Conservation (phyloP, 2,329 filamentous ascomycete genomes). For the Lojkania enalia region DNA sequence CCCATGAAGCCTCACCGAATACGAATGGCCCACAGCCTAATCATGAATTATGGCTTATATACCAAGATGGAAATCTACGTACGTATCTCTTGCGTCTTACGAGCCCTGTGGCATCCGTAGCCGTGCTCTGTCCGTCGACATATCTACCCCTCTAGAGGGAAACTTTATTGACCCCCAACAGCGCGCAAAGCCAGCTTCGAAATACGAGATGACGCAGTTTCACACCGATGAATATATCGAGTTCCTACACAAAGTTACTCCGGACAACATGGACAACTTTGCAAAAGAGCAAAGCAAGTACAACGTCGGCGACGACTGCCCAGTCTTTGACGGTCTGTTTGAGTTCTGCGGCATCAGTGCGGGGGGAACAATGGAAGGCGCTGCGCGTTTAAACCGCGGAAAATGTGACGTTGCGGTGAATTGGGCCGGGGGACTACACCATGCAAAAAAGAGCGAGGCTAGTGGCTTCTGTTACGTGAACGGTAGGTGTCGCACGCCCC, state of each 20-base stretch:
- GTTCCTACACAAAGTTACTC: constrained; percentile 83
- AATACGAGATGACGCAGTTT: constrained; percentile 73
- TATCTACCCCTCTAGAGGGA: no score
- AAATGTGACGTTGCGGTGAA: constrained; percentile 69
- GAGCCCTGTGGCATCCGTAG: no score
- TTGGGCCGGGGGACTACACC: constrained; percentile 55
- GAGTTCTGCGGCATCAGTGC: constrained; percentile 73
- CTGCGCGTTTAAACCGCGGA: constrained; percentile 66
- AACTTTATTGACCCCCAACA: constrained; percentile 28
- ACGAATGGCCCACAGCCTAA: constrained; percentile 65
- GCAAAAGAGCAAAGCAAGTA: constrained; percentile 83
- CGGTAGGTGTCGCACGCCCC: constrained; percentile 27
- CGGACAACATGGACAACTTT: constrained; percentile 97
- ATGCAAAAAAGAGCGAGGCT: constrained; percentile 54
- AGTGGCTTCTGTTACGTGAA: constrained; percentile 55
- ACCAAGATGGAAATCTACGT: constrained; percentile 74
- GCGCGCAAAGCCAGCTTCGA: constrained; percentile 58
- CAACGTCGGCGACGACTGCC: constrained; percentile 66
- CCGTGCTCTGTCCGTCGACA: no score
- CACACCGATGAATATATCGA: constrained; percentile 75
- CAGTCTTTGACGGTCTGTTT: constrained; percentile 71
- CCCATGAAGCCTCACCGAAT: constrained; percentile 71
- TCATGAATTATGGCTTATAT: constrained; percentile 75
- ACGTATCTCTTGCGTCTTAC: constrained; percentile 43
- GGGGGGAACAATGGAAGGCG: constrained; percentile 71